Evolutionary conservation across 2,329 filamentous ascomycete genomes (phyloP).

Genomic region (Monilinia vaccinii-corymbosi): DNA sequence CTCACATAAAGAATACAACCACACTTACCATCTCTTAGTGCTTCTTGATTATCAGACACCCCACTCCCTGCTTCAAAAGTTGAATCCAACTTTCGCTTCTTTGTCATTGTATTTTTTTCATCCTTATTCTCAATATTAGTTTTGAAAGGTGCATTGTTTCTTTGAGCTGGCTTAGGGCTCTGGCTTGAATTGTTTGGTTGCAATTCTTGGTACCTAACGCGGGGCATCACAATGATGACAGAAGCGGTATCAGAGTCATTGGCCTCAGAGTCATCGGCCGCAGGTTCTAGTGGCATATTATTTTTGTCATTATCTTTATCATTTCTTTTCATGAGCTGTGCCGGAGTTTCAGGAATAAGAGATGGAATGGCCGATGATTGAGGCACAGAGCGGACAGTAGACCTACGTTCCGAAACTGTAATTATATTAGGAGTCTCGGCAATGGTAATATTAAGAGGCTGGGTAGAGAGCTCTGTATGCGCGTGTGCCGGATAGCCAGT

Average conservation of each 20-base stretch:
- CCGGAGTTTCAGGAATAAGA: conserved; percentile 25
- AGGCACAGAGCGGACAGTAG: background rate
- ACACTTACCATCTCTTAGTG: conserved; percentile 7
- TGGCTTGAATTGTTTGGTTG: background rate
- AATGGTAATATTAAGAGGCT: background rate
- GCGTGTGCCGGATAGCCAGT: background rate
- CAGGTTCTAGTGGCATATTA: background rate
- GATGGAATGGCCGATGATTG: conserved; percentile 18
- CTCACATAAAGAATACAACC: background rate
- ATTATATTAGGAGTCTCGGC: background rate
- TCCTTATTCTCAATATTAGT: background rate
- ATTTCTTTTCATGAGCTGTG: background rate
- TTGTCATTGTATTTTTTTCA: background rate
- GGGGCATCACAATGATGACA: conserved; percentile 21
- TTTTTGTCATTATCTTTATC: background rate
- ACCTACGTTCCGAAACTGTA: background rate
- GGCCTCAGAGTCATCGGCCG: conserved; percentile 10
- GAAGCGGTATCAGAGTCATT: conserved; percentile 12
- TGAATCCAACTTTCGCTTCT: conserved; percentile 19
- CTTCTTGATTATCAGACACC: conserved; percentile 22
- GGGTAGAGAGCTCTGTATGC: background rate
- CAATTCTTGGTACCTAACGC: conserved; percentile 1
- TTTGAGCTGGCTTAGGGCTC: background rate
- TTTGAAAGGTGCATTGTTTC: background rate
- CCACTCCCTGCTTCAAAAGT: conserved; percentile 10